These are phyloP conservation scores for Candida sonorensis DNA, from an alignment of 805 yeast genomes.

Conservation along the genomic window DNA sequence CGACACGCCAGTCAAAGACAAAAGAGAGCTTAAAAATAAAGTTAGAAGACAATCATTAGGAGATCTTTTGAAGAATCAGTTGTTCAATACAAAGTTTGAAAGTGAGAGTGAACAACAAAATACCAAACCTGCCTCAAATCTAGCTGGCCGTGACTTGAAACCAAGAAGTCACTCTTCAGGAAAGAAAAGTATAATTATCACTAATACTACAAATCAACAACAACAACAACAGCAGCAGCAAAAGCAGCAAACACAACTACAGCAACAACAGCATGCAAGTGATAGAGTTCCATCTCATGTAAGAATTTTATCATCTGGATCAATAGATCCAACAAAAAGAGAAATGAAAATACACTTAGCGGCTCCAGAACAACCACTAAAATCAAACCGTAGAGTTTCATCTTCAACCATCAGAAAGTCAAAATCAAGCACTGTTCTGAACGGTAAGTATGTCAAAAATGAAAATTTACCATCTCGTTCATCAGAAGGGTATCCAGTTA, in stretches of 20 bases:
- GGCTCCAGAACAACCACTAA: not conserved
- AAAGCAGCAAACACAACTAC: too few relatives aligned
- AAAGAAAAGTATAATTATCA: too few relatives aligned
- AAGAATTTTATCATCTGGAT: too few relatives aligned
- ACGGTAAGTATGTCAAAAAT: constrained; percentile 12
- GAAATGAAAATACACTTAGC: not conserved
- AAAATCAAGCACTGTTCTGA: constrained; percentile 23
- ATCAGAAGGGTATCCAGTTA: constrained; percentile 46
- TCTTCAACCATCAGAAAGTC: constrained; percentile 19
- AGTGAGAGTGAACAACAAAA: constrained; percentile 1
- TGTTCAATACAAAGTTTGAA: not conserved
- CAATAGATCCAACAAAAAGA: too few relatives aligned
- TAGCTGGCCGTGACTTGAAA: too few relatives aligned
- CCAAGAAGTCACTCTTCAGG: too few relatives aligned
- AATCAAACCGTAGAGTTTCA: not conserved
- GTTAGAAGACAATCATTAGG: constrained; percentile 4
- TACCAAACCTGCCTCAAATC: not conserved
- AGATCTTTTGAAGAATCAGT: not conserved
- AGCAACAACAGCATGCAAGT: too few relatives aligned
- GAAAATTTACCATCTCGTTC: constrained; percentile 40
- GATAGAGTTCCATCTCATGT: too few relatives aligned
- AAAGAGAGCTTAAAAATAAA: not conserved
- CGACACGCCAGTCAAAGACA: not conserved
- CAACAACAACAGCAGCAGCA: too few relatives aligned
- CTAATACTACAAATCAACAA: too few relatives aligned